These are phyloP conservation scores for Cladosporium sp. DNA, from an alignment of 2,329 filamentous ascomycete species.

Conservation along the genomic window DNA sequence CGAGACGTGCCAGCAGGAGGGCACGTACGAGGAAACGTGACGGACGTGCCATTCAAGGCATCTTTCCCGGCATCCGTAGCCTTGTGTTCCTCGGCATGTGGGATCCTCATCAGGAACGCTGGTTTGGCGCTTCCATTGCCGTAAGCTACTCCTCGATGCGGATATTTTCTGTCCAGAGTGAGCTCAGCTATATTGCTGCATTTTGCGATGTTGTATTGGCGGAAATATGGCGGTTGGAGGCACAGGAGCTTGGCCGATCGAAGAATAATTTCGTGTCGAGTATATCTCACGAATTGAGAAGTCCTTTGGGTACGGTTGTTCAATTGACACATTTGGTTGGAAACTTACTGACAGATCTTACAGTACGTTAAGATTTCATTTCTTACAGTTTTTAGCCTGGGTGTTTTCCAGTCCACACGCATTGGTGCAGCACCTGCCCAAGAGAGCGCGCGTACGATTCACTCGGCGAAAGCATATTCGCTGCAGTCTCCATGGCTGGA, in stretches of 20 bases:
- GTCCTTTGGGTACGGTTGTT: conserved; percentile 35
- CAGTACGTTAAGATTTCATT: background rate
- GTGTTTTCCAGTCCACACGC: background rate
- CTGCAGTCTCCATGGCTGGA: background rate
- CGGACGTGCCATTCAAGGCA: conserved; percentile 28
- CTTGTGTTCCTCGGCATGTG: conserved; percentile 54
- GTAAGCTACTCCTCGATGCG: conserved; percentile 49
- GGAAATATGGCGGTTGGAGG: conserved; percentile 42
- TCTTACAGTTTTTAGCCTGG: background rate
- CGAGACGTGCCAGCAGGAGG: background rate
- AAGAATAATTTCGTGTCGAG: conserved; percentile 56
- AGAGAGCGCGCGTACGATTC: too few relatives aligned
- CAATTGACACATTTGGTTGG: background rate
- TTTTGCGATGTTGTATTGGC: conserved; percentile 47
- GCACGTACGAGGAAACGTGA: conserved; percentile 17
- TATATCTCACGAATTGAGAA: conserved; percentile 55
- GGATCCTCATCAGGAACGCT: conserved; percentile 45
- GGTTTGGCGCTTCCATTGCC: conserved; percentile 39
- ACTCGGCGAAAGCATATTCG: background rate
- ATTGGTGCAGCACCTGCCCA: background rate
- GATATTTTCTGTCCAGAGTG: conserved; percentile 43
- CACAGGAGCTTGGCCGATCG: conserved; percentile 45
- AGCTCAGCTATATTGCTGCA: conserved; percentile 41
- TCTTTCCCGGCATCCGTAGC: conserved; percentile 50
- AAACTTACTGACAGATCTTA: background rate